Conservation (phyloP, 768 basidiomycete species). For the Russula earlei region DNA sequence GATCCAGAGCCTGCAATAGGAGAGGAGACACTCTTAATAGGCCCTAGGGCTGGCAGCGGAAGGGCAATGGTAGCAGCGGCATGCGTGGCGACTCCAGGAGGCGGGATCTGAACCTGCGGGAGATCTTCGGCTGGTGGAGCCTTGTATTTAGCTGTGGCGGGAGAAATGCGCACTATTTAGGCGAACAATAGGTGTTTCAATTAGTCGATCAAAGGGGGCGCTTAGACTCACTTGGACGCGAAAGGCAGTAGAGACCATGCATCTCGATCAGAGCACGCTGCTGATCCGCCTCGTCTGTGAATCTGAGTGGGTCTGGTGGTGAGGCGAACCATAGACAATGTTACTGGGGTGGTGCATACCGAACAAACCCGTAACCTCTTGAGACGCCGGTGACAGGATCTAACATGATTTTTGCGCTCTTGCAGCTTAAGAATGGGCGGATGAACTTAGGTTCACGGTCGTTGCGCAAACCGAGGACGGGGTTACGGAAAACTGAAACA, state of each 20-base stretch:
- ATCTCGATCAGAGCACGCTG: slow-evolving; percentile 85
- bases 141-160: slow-evolving; percentile 83
- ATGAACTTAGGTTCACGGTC: slow-evolving; percentile 87
- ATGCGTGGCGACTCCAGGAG: slow-evolving; percentile 9
- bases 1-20: slow-evolving; percentile 43
- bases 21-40: slow-evolving; percentile 59
- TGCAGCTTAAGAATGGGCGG: slow-evolving; percentile 81
- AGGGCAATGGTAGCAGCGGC: slow-evolving; percentile 39
- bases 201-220: not conserved
- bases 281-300: slow-evolving; percentile 82
- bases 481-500: slow-evolving; percentile 88
- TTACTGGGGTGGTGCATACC: slow-evolving; percentile 37
- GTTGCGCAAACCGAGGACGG: slow-evolving; percentile 73
- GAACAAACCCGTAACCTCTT: slow-evolving; percentile 87
- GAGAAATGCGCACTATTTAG: slow-evolving; percentile 74
- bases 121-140: slow-evolving; percentile 32
- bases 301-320: slow-evolving; percentile 36
- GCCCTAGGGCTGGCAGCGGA: slow-evolving; percentile 36
- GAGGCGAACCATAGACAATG: slow-evolving; percentile 16
- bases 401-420: slow-evolving; percentile 93
- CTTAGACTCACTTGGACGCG: slow-evolving; percentile 65
- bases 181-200: slow-evolving; percentile 23
- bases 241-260: slow-evolving; percentile 85
- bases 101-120: slow-evolving; percentile 19
- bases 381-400: slow-evolving; percentile 85